Base-by-base conservation (phyloP, 2,329 filamentous ascomycete genomes). In the Colletotrichum siamense region DNA sequence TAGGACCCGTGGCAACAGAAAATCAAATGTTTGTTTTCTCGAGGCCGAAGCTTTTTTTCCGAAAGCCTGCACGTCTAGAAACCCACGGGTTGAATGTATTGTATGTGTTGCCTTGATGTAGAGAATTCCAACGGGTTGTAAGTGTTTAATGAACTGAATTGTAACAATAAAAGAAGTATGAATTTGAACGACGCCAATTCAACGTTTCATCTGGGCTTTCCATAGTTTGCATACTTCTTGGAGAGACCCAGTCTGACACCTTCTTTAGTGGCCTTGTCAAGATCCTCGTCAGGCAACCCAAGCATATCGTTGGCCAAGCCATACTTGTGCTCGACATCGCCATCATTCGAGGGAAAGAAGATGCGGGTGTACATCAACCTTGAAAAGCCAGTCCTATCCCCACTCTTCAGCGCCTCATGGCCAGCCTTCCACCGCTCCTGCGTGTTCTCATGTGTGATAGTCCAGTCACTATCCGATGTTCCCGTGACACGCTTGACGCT, bases 391-490 rank as follows among this genome's bases (percentile, higher is more conserved):
- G 67, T 44, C 2, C 67, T 64, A 10, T 78, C 84, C 80, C 87
- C 89, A 13, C 76, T 68, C 75, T 88, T 81, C 9, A 94, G 64
- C 24, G 82, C 81, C 69, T 86, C 86, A 72, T 86, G 77, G 0
- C 87, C 92, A 2, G 88, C 85, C 68, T 84, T 81, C 77, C 87
- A 91, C 26, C 92, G 87, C 81, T 90, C 82, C 55, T 84, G 77
- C 2, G 85, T 83, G 0, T 82, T 79, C 82, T 92, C 88, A 9
- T 87, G 82, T 2, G 80, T 85, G 71, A 95, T 87, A 3, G 81
- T 87, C 93, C 93, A 95, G 79, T 94, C 92, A 0, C 82, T 83
- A 52, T 92, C 90, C 2, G 84, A 89, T 0, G 89, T 91, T 0
- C 88, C 88, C 0, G 90, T 89, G 6, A 92, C 92, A 0, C 89